phyloP scores from a whole-genome alignment of 2,329 filamentous ascomycete species.

The Albifimbria verrucaria region DNA sequence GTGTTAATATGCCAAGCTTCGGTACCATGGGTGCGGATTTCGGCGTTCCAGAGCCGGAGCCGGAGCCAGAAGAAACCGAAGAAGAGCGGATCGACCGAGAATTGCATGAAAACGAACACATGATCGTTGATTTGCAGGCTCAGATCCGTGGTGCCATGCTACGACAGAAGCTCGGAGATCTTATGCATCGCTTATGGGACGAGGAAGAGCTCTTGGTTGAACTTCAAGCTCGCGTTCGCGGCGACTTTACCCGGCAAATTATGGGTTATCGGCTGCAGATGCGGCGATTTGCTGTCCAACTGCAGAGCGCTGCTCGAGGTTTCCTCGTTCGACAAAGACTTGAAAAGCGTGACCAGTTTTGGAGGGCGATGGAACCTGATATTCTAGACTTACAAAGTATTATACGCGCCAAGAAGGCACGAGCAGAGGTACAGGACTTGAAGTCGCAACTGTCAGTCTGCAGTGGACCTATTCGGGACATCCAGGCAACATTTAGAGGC shows the following conservation, averaged over 20 bases:
- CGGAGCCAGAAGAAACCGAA: constrained; percentile 81
- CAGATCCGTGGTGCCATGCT: constrained; percentile 79
- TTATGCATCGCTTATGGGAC: constrained; percentile 90
- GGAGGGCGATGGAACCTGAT: constrained; percentile 67
- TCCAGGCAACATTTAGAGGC: constrained; percentile 66
- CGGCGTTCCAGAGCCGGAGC: constrained; percentile 70
- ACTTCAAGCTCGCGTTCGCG: constrained; percentile 82
- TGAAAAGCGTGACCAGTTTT: constrained; percentile 60
- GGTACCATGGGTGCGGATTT: constrained; percentile 96
- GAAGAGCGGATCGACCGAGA: constrained; percentile 85
- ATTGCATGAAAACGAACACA: constrained; percentile 69
- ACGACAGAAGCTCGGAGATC: constrained; percentile 71
- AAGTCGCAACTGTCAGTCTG: constrained; percentile 59
- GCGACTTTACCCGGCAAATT: constrained; percentile 82
- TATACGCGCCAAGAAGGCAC: constrained; percentile 65
- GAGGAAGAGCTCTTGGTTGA: constrained; percentile 74
- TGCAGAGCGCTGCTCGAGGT: constrained; percentile 78
- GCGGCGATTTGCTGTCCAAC: constrained; percentile 71
- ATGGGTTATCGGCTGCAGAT: constrained; percentile 79
- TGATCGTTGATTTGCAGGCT: constrained; percentile 77
- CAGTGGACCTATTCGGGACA: constrained; percentile 60
- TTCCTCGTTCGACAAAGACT: constrained; percentile 66
- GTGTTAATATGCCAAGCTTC: constrained; percentile 95
- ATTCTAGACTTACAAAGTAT: constrained; percentile 81
- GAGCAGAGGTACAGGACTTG: constrained; percentile 53